Evolutionary conservation across 352 stramenopile genomes (phyloP).

Genomic region (Phytophthora pistaciae): DNA sequence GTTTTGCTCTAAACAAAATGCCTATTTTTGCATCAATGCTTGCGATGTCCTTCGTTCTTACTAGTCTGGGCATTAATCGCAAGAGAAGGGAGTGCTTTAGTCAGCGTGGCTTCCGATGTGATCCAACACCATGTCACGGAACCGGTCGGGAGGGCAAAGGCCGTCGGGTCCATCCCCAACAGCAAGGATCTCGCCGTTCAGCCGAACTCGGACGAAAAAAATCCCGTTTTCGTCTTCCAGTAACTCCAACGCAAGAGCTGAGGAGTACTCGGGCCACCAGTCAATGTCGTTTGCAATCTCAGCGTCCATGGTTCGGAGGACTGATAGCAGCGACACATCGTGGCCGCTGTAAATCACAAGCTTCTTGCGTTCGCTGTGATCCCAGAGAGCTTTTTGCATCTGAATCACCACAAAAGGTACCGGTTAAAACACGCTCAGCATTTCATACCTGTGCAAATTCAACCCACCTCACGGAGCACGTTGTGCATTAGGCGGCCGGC

Average conservation of each 20-base stretch:
- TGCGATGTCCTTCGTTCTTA: background rate
- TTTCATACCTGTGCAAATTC: background rate
- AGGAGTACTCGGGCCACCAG: constrained; percentile 84
- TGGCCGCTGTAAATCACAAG: constrained; percentile 86
- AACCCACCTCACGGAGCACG: constrained; percentile 52
- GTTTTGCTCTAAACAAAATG: constrained; percentile 28
- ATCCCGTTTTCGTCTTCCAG: constrained; percentile 62
- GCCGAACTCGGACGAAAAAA: constrained; percentile 65
- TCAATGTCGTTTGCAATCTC: constrained; percentile 49
- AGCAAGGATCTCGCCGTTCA: constrained; percentile 58
- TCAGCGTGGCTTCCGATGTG: constrained; percentile 42
- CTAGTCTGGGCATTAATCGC: too few relatives aligned
- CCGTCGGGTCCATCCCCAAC: constrained; percentile 29
- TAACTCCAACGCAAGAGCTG: constrained; percentile 72
- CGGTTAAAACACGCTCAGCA: background rate
- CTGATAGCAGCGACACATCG: constrained; percentile 79
- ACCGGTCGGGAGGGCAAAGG: constrained; percentile 47
- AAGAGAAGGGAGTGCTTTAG: background rate
- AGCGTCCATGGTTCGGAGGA: constrained; percentile 73
- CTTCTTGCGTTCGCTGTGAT: constrained; percentile 51
- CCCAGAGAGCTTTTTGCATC: constrained; percentile 54
- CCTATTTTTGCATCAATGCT: constrained; percentile 22
- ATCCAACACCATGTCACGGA: constrained; percentile 53
- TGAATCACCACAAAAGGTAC: constrained; percentile 2
- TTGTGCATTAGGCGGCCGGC: constrained; percentile 69